Conservation (phyloP, 495 filamentous ascomycete species). For the Mycothermus thermophilus region DNA sequence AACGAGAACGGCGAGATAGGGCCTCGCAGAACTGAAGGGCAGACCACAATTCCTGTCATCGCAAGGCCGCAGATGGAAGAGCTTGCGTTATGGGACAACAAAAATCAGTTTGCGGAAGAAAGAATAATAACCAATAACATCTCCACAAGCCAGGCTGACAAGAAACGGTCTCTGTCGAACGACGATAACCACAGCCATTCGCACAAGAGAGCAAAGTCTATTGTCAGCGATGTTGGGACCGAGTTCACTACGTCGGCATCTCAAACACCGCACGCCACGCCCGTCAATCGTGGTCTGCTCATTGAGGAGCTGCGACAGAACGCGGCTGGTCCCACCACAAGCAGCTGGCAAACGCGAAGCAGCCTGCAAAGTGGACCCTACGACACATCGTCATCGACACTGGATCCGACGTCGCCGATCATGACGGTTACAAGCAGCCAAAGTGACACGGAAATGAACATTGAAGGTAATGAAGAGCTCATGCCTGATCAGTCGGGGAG, state of each 20-base stretch:
- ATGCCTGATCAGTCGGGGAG: too few species aligned
- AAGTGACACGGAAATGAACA: too few species aligned
- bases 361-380: too few species aligned
- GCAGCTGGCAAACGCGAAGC: too few species aligned
- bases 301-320: constrained; percentile 1
- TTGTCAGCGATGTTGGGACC: background rate
- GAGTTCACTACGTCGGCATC: too few species aligned
- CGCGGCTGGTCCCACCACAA: background rate
- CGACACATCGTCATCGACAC: too few species aligned
- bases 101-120: constrained; percentile 2
- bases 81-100: constrained; percentile 1
- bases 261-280: background rate
- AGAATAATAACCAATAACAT: constrained; percentile 8
- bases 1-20: constrained; percentile 2
- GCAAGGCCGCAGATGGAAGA: constrained; percentile 5
- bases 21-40: background rate
- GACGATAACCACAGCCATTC: background rate
- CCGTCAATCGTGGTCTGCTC: constrained; percentile 1
- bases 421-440: too few species aligned
- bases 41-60: background rate
- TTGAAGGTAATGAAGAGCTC: too few species aligned
- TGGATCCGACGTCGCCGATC: too few species aligned
- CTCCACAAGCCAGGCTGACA: background rate
- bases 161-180: background rate
- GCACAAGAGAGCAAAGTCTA: background rate